A percentile compares a stretch with the other conserved stretches of the same genome.
Evolutionary conservation across 148 eudicot genomes (phyloP).

Genomic region (Fallopia convolvulus): DNA sequence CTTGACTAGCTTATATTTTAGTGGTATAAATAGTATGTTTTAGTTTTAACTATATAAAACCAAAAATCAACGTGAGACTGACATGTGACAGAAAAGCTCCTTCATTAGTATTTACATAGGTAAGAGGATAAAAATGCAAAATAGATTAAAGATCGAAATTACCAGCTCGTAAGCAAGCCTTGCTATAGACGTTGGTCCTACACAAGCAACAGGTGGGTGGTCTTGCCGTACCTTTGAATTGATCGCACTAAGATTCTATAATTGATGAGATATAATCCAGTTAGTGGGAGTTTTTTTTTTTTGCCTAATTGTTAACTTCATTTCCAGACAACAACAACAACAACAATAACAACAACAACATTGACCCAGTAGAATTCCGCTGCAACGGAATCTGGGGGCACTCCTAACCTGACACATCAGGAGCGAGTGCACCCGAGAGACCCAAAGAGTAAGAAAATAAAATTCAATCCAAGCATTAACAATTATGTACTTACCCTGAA

Average conservation of each 20-base stretch:
- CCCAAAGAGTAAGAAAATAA: background rate
- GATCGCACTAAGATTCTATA: background rate
- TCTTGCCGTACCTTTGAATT: background rate
- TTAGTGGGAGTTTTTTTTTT: background rate
- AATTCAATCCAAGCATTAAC: too few relatives aligned
- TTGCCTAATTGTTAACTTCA: background rate
- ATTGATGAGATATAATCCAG: background rate
- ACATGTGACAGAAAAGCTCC: too few relatives aligned
- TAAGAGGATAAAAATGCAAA: background rate
- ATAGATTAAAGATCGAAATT: background rate
- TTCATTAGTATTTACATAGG: too few relatives aligned
- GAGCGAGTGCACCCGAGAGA: too few relatives aligned
- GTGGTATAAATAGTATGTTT: too few relatives aligned
- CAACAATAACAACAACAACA: too few relatives aligned
- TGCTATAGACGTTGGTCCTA: background rate
- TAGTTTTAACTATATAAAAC: too few relatives aligned
- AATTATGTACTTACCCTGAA: too few relatives aligned
- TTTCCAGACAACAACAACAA: background rate
- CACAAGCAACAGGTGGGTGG: background rate
- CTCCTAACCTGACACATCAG: too few relatives aligned
- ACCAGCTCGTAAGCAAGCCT: slow-evolving; percentile 7
- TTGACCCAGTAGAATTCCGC: too few relatives aligned
- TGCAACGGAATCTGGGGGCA: too few relatives aligned
- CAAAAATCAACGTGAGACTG: too few relatives aligned
- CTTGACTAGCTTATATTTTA: background rate